Percentiles rank a stretch among this genome's conserved stretches.
These are phyloP conservation scores for Emericellopsis terricola DNA, from an alignment of 495 filamentous ascomycete genomes.

Conservation along the genomic window DNA sequence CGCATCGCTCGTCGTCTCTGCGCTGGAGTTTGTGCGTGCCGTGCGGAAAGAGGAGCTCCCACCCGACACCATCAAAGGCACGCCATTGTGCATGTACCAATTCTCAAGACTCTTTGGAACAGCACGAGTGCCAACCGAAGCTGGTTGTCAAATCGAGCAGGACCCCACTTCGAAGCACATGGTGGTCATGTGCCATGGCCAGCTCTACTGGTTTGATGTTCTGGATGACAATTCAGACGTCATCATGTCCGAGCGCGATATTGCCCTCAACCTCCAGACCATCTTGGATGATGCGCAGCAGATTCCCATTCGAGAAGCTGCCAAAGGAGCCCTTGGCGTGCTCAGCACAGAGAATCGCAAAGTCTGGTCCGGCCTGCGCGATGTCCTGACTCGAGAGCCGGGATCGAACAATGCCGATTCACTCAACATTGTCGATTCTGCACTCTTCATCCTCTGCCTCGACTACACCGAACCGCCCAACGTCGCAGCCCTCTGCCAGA, in stretches of 20 bases:
- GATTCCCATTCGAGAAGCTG: constrained; percentile 81
- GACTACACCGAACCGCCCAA: constrained; percentile 77
- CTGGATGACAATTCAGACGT: constrained; percentile 84
- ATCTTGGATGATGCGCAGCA: constrained; percentile 80
- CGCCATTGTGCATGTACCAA: constrained; percentile 91
- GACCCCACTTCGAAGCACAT: constrained; percentile 78
- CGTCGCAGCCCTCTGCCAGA: constrained; percentile 70
- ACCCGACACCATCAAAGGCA: constrained; percentile 67
- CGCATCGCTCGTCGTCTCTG: constrained; percentile 79
- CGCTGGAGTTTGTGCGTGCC: constrained; percentile 81
- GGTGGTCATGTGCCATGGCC: constrained; percentile 85
- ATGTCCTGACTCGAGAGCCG: constrained; percentile 72
- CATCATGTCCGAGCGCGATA: constrained; percentile 94
- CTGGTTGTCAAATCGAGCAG: constrained; percentile 91
- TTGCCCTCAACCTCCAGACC: constrained; percentile 79
- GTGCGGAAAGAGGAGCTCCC: constrained; percentile 86
- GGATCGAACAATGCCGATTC: constrained; percentile 91
- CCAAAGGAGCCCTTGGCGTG: constrained; percentile 83
- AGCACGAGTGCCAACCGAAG: constrained; percentile 82
- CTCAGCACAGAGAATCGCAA: constrained; percentile 94
- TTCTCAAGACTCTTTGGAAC: constrained; percentile 94
- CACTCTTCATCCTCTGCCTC: constrained; percentile 79
- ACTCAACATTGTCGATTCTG: constrained; percentile 83
- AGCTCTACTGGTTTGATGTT: constrained; percentile 99
- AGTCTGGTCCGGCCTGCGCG: constrained; percentile 79